A percentile compares a stretch with the other conserved stretches of the same genome.
Conservation (phyloP, 768 basidiomycete genomes). For the Antrodiella citrinella region DNA sequence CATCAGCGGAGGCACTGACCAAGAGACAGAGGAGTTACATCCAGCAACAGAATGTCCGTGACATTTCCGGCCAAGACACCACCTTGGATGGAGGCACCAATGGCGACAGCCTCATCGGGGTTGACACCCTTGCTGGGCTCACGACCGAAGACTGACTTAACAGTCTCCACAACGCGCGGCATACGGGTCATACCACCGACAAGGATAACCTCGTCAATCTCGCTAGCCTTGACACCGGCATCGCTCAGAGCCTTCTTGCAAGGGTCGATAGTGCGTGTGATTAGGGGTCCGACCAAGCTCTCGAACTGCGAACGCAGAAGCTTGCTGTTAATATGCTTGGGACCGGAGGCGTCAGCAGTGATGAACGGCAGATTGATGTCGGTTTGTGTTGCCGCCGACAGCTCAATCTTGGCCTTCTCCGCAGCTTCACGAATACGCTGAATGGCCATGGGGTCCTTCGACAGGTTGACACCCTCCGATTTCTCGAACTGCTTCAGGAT, state of each 20-base stretch:
- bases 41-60: constrained; percentile 89
- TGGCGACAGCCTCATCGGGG: constrained; percentile 98
- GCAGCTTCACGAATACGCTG: constrained; percentile 99
- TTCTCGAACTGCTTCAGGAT: constrained; percentile 93
- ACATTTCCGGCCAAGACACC: constrained; percentile 96
- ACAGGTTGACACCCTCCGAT: constrained; percentile 74
- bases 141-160: constrained; percentile 88
- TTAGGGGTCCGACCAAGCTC: constrained; percentile 69
- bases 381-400: constrained; percentile 91
- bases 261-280: constrained; percentile 87
- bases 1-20: constrained; percentile 34
- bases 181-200: constrained; percentile 99
- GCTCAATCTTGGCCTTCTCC: constrained; percentile 98
- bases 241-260: constrained; percentile 97
- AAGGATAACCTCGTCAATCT: constrained; percentile 94
- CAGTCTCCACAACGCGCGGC: constrained; percentile 91
- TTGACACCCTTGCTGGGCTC: constrained; percentile 99
- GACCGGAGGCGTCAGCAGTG: constrained; percentile 89
- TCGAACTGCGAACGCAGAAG: constrained; percentile 89
- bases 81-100: constrained; percentile 96
- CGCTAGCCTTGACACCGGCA: constrained; percentile 86
- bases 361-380: constrained; percentile 99
- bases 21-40: constrained; percentile 94
- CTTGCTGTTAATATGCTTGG: constrained; percentile 95
- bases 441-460: constrained; percentile 88